Evolutionary conservation across 495 filamentous ascomycete genomes (phyloP).

Genomic region (Lasiosphaeris hirsuta): DNA sequence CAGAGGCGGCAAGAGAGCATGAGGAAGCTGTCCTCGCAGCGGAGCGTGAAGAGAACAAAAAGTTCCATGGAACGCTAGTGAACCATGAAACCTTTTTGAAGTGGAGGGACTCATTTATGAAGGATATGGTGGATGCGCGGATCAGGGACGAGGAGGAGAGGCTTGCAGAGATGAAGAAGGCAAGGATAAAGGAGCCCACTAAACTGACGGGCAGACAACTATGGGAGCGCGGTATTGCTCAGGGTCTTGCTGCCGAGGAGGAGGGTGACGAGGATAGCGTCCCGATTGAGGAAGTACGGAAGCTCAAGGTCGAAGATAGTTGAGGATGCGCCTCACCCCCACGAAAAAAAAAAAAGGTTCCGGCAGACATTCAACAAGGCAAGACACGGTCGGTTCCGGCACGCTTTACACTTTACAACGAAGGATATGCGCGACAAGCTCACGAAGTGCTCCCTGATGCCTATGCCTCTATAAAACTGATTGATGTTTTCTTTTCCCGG

Average conservation of each 20-base stretch:
- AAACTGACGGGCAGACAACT: conserved; percentile 77
- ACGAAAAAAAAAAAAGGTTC: not conserved
- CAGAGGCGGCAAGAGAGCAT: conserved; percentile 55
- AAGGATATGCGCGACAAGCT: not conserved
- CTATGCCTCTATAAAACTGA: conserved; percentile 2
- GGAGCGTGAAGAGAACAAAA: conserved; percentile 91
- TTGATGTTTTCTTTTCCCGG: conserved; percentile 18
- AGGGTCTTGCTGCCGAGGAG: conserved; percentile 65
- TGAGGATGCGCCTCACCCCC: conserved; percentile 6
- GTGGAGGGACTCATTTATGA: conserved; percentile 76
- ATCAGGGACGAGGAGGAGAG: conserved; percentile 62
- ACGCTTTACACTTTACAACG: not conserved
- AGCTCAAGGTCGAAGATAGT: conserved; percentile 56
- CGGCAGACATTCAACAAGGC: no score
- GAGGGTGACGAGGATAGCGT: conserved; percentile 52
- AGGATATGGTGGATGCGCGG: conserved; percentile 72
- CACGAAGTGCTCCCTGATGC: not conserved
- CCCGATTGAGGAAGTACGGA: conserved; percentile 58
- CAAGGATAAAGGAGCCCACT: conserved; percentile 56
- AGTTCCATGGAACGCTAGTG: conserved; percentile 90
- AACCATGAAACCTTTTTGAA: conserved; percentile 76
- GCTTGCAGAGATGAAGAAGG: conserved; percentile 74
- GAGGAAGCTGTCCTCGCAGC: conserved; percentile 65
- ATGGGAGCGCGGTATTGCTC: conserved; percentile 79
- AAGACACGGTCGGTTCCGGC: not conserved